Conservation (phyloP, 2,329 filamentous ascomycete species). For the Berkeleyomyces rouxiae region DNA sequence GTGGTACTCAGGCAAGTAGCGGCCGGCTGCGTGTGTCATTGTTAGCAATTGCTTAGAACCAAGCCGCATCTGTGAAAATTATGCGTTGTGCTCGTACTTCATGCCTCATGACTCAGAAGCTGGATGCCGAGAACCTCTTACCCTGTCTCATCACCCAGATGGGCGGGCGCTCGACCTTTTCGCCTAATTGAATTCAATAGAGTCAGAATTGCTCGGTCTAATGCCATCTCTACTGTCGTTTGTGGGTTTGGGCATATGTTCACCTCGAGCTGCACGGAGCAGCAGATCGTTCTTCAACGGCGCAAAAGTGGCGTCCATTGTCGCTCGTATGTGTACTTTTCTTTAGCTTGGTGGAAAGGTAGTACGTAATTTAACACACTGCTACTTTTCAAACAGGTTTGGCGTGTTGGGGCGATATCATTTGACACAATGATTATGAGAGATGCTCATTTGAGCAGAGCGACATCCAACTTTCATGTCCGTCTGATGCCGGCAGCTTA, state of each 20-base stretch:
- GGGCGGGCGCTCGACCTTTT: constrained; percentile 80
- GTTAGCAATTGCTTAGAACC: not conserved
- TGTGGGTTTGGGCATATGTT: constrained; percentile 2
- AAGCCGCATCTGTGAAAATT: not conserved
- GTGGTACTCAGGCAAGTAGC: constrained; percentile 96
- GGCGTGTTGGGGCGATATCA: not conserved
- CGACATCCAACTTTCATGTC: not conserved
- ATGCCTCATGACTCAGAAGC: not conserved
- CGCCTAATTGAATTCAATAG: constrained; percentile 35
- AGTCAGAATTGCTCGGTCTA: not conserved
- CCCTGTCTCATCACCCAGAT: constrained; percentile 99
- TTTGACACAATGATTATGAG: not conserved
- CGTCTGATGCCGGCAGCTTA: not conserved
- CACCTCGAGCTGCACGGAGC: constrained; percentile 78
- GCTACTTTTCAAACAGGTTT: not conserved
- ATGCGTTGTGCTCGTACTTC: not conserved
- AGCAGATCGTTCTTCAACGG: constrained; percentile 87
- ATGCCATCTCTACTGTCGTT: not conserved
- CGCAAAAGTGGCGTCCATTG: constrained; percentile 35
- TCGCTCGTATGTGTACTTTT: not conserved
- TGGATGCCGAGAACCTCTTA: constrained; percentile 24
- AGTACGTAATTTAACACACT: not conserved
- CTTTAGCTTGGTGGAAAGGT: not conserved
- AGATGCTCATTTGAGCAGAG: not conserved
- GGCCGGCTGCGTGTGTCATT: constrained; percentile 46